Conservation (phyloP, 768 basidiomycete species). For the Megacollybia marginata region DNA sequence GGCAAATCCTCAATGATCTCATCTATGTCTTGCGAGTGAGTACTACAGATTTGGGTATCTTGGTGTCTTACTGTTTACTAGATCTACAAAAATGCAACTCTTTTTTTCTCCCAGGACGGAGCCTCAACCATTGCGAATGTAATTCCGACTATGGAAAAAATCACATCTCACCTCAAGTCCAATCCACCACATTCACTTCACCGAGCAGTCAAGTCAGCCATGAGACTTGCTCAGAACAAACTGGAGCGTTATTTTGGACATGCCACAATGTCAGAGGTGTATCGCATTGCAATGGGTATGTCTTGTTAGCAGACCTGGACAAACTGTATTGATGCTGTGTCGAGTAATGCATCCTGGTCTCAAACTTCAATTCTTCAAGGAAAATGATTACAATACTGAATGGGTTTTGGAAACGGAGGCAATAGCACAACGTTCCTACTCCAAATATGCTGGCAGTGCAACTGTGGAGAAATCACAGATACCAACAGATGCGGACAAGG, state of each 20-base stretch:
- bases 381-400: constrained; percentile 4
- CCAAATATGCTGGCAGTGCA: too few relatives aligned
- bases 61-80: neutral
- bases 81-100: constrained; percentile 17
- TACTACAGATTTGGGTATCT: neutral
- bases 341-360: constrained; percentile 16
- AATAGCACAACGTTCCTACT: too few relatives aligned
- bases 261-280: constrained; percentile 11
- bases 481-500: too few relatives aligned
- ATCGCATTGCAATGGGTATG: constrained; percentile 18
- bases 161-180: too few relatives aligned
- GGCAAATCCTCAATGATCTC: constrained; percentile 18
- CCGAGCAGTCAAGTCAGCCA: constrained; percentile 4
- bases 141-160: constrained; percentile 20
- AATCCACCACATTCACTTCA: constrained; percentile 15
- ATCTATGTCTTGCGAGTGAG: constrained; percentile 10
- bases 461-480: too few relatives aligned
- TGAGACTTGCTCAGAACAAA: constrained; percentile 10
- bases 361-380: constrained; percentile 17
- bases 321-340: neutral
- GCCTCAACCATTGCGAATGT: constrained; percentile 12
- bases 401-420: too few relatives aligned
- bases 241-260: constrained; percentile 15
- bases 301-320: neutral
- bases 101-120: too few relatives aligned